Conservation (phyloP, 306 rosid species). For the Comarum palustre region DNA sequence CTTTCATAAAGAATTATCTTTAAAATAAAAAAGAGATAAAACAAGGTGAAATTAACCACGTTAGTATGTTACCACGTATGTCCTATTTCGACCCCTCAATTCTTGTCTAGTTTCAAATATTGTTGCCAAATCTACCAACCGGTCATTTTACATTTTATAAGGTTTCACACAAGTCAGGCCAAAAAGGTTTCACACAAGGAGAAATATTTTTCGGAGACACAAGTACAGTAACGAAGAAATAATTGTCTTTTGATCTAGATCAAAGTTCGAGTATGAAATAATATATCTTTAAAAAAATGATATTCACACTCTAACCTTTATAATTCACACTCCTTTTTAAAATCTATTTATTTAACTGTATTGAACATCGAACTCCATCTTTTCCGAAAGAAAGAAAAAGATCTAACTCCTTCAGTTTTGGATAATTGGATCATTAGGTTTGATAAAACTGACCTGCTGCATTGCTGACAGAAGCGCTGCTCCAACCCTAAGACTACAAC, state of each 20-base stretch:
- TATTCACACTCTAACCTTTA: no score
- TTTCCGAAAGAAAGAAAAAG: no score
- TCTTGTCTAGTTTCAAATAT: no score
- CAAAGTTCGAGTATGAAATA: not conserved
- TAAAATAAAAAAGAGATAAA: no score
- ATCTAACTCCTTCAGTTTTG: not conserved
- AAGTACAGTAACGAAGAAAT: not conserved
- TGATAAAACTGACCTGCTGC: slow-evolving; percentile 63
- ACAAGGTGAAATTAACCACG: not conserved
- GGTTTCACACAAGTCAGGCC: not conserved
- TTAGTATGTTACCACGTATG: not conserved
- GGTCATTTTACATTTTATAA: not conserved
- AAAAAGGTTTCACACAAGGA: not conserved
- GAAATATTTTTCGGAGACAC: not conserved
- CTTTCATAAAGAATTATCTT: no score
- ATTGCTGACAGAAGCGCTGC: slow-evolving; percentile 97
- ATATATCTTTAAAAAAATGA: not conserved
- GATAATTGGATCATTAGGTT: not conserved
- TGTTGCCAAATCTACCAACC: no score
- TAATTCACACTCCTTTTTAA: no score
- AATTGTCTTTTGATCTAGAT: not conserved
- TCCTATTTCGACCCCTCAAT: not conserved
- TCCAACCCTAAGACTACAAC: slow-evolving; percentile 72
- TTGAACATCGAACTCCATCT: no score
- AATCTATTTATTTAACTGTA: no score